Evolutionary conservation across 2,329 filamentous ascomycete genomes (phyloP), one percentile per base, ranked within the genome.

Genomic region (Macrophomina tecta): DNA sequence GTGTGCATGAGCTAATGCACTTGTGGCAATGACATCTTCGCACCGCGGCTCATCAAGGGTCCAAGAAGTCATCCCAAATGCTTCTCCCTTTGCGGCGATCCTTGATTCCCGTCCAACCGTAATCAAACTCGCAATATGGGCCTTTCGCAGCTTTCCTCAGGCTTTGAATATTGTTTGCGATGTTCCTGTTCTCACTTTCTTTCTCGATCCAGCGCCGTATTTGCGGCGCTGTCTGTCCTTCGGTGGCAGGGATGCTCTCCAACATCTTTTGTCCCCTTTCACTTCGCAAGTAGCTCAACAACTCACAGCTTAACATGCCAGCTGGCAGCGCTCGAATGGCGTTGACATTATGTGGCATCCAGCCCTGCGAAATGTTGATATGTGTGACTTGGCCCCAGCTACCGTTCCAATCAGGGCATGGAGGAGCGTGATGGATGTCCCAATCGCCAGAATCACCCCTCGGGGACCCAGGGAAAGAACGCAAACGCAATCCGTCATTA

Each of bases 301-400:
- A 66, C 38, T 77, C 73, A 48, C 73, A 74, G 1, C 75, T 72
- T 4, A 79, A 67, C 12, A 76, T 69, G 5, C 77, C 73, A 4
- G 77, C 73, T 1, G 80, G 79, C 69, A 81, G 74, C 6, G 72
- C 73, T 53, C 74, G 72, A 45, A 80, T 68, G 8, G 70, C 71
- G 49, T 69, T 68, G 0, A 68, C 69, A 38, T 78, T 72, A 51
- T 67, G 69, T 3, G 81, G 81, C 4, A 82, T 76, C 81, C 81
- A 82, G 51, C 81, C 81, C 68, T 83, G 82, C 23, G 76, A 76
- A 30, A 80, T 69, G 36, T 80, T 79, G 48, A 84, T 40, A 36
- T 81, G 80, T 0, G 70, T 73, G 28, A 84, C 72, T 32, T 80
- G 81, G n/a, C 78, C 75, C 82, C 82, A 84, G 1, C 76, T 76